phyloP scores from a whole-genome alignment of 2,329 filamentous ascomycete species.

The Colletotrichum kahawae region DNA sequence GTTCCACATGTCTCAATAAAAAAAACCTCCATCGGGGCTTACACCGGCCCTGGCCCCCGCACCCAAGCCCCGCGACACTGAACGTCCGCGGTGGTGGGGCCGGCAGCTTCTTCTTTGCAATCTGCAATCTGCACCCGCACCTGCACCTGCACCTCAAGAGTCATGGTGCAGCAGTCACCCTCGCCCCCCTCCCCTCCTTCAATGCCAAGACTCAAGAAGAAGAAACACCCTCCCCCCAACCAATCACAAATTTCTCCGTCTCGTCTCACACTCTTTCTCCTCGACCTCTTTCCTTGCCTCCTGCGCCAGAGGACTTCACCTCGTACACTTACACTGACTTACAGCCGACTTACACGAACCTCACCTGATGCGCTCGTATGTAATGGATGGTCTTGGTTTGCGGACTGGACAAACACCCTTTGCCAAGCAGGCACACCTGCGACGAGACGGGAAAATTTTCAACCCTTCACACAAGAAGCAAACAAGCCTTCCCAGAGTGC shows the following conservation, averaged over 20 bases:
- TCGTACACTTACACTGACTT: neutral
- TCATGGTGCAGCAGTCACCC: neutral
- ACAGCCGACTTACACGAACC: neutral
- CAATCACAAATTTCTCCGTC: constrained; percentile 22
- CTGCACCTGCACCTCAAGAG: neutral
- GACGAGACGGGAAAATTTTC: neutral
- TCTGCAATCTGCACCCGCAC: neutral
- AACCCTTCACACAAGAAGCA: neutral
- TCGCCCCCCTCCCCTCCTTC: neutral
- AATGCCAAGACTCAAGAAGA: neutral
- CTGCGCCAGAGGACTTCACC: neutral
- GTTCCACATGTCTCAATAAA: neutral
- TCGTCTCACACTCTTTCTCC: neutral
- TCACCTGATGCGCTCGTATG: neutral
- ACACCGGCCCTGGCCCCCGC: neutral
- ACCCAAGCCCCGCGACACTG: neutral
- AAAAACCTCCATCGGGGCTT: neutral
- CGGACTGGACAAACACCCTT: neutral
- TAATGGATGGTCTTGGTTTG: neutral
- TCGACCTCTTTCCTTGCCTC: neutral
- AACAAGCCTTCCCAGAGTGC: neutral
- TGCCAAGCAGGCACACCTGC: neutral
- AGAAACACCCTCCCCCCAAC: neutral
- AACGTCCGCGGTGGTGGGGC: neutral
- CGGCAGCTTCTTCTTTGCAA: neutral